Conservation (phyloP, 2,329 filamentous ascomycete genomes). For the Diaporthe citriasiana region DNA sequence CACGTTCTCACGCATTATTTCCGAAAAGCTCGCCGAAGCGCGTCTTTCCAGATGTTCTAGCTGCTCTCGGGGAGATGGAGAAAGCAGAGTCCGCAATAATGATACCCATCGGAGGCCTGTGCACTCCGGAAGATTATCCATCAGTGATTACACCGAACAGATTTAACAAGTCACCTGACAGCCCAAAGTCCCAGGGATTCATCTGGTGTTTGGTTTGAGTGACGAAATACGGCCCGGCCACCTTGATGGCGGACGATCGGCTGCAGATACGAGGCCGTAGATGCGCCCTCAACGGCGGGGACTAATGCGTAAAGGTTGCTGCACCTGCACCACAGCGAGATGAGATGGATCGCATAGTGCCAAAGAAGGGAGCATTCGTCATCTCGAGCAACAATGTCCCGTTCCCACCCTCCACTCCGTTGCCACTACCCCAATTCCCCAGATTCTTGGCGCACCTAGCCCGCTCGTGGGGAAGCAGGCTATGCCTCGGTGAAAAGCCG, state of each 20-base stretch:
- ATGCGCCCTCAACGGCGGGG: slow-evolving; percentile 17
- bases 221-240: slow-evolving; percentile 12
- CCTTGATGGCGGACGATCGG: not conserved
- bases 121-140: not conserved
- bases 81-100: not conserved
- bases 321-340: slow-evolving; percentile 17
- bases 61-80: not conserved
- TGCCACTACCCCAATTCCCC: slow-evolving; percentile 30
- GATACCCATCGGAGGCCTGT: slow-evolving; percentile 27
- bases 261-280: slow-evolving; percentile 18
- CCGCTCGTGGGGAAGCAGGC: slow-evolving; percentile 21
- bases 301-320: slow-evolving; percentile 21
- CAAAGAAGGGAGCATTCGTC: slow-evolving; percentile 14
- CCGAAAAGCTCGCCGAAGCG: not conserved
- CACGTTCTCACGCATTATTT: not conserved
- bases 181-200: not conserved
- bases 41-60: not conserved
- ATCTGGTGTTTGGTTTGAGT: slow-evolving; percentile 11
- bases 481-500: slow-evolving; percentile 29
- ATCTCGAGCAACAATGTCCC: slow-evolving; percentile 12
- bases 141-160: not conserved
- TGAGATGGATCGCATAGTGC: slow-evolving; percentile 27
- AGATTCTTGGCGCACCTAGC: slow-evolving; percentile 28
- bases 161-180: slow-evolving; percentile 2
- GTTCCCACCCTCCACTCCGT: slow-evolving; percentile 16